Evolutionary conservation across 176 grass and related monocot species (phyloP).

Genomic region (Ensete ventricosum): DNA sequence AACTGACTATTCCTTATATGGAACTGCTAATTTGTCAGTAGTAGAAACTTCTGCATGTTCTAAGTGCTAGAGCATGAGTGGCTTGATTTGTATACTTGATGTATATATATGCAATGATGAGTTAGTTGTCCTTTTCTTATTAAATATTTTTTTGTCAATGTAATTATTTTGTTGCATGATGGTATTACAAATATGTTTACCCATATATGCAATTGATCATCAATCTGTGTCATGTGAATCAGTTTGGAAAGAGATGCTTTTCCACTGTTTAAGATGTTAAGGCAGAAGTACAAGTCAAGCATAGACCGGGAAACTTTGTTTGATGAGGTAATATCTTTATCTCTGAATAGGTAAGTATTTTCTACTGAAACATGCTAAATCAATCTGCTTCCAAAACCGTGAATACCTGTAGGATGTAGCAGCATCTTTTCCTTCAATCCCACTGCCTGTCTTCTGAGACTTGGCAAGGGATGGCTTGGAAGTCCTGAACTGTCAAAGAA

Average conservation of each 20-base stretch:
- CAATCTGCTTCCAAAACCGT: constrained; percentile 5
- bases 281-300: constrained; percentile 81
- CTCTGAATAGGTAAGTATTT: background rate
- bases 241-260: constrained; percentile 98
- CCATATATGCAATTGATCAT: constrained; percentile 14
- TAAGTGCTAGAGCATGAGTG: too few relatives aligned
- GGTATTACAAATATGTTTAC: background rate
- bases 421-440: too few relatives aligned
- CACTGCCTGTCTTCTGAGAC: too few relatives aligned
- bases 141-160: background rate
- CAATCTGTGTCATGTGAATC: constrained; percentile 19
- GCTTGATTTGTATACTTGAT: too few relatives aligned
- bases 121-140: too few relatives aligned
- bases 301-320: constrained; percentile 76
- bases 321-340: constrained; percentile 55
- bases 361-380: background rate
- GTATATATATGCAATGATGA: too few relatives aligned
- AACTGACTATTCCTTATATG: too few relatives aligned
- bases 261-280: constrained; percentile 74
- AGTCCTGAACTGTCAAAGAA: too few relatives aligned
- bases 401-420: too few relatives aligned
- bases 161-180: background rate
- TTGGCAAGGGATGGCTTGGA: too few relatives aligned
- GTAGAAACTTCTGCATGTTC: too few relatives aligned
- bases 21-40: too few relatives aligned